Base-by-base conservation (phyloP, 306 rosid genomes). In the Lathyrus aphaca region DNA sequence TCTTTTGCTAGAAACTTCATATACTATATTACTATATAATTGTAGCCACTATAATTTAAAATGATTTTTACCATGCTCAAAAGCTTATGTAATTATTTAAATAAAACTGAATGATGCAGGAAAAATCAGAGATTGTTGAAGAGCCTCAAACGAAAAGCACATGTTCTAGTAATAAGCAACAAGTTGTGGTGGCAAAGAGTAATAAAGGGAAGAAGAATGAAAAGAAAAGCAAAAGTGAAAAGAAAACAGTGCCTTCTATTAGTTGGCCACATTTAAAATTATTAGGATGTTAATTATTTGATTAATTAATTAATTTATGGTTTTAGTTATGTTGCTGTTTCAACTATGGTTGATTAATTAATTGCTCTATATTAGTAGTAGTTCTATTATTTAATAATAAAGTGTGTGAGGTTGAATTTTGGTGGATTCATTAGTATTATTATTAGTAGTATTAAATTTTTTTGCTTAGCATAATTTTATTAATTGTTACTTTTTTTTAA, bases 261-360 rank as follows among this genome's bases (percentile, higher is more conserved):
- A 73, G 38, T 73, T 91, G 96, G 97, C 83, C 86, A 21, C 87
- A 76, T 68, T 72, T 87, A 18, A 83, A 84, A 61, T 32, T 85
- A 38, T 59, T 91, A 56, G 97, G 94, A n/a, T 89, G 96, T 79
- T 83, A 65, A 75, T 25, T 25, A 25, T 25, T 25, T 25, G 29
- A 25, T 25, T 25, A 25, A 25, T 25, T 76, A 18, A 18, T 48
- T 50, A 21, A 53, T 21, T 51, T 9, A 19, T 53, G 32, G 5
- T 21, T 65, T 29, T 45, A 27, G 58, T 64, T 64, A 17, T 50
- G 35, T 66, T 13, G 58, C 16, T 57, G 25, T 58, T 49, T 73
- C 15, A 72, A 58, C 43, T 49, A 23, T 23, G 25, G 49, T 39
- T 49, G 38, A 60, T 30, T 65, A 38, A 55, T 64, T 44, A 30